A percentile compares a stretch with the other conserved stretches of the same genome.
Evolutionary conservation across 805 yeast genomes (phyloP).

Genomic region (Hanseniaspora hatyaiensis): DNA sequence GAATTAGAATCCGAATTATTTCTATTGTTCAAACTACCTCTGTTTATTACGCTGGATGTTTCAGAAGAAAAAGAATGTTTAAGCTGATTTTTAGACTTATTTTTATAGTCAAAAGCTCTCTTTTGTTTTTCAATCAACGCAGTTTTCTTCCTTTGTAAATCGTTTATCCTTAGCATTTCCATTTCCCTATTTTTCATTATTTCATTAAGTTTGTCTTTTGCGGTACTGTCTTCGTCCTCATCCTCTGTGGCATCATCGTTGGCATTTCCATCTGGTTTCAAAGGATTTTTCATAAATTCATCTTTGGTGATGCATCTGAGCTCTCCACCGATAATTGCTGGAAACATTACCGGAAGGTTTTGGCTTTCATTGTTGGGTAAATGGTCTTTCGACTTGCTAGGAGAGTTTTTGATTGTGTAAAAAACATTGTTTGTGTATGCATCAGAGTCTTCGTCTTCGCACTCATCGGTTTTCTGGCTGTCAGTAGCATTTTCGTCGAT

Average conservation of each 20-base stretch:
- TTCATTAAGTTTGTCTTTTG: constrained; percentile 28
- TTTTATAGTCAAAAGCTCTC: neutral
- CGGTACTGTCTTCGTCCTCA: too few species aligned
- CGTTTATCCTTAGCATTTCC: constrained; percentile 18
- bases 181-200: constrained; percentile 28
- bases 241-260: constrained; percentile 33
- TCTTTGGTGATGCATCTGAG: neutral
- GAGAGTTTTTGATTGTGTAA: neutral
- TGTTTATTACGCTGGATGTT: too few species aligned
- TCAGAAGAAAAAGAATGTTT: too few species aligned
- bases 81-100: too few species aligned
- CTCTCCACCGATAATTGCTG: neutral
- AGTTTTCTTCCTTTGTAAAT: neutral
- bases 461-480: neutral
- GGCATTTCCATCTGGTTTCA: too few species aligned
- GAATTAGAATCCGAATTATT: too few species aligned
- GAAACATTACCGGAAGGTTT: neutral
- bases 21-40: too few species aligned
- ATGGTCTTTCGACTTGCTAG: too few species aligned
- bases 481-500: constrained; percentile 12
- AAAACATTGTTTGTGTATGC: neutral
- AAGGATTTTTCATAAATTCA: neutral
- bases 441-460: constrained; percentile 5
- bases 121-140: neutral
- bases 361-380: neutral